Evolutionary conservation across 2,329 filamentous ascomycete genomes (phyloP).

Genomic region (Domatiomyces globalis): DNA sequence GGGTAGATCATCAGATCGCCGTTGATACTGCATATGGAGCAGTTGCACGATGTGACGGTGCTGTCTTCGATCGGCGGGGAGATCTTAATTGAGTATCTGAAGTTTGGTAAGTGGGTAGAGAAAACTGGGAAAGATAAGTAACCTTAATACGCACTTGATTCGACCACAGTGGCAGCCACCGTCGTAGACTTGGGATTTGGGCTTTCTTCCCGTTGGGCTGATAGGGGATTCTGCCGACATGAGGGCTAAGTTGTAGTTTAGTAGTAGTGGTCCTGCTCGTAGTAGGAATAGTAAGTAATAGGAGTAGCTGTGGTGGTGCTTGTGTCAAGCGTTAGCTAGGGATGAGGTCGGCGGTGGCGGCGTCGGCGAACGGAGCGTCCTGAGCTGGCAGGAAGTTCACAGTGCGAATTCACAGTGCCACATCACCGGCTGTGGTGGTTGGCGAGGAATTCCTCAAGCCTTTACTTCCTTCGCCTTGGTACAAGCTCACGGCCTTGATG

Average conservation of each 20-base stretch:
- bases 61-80: slow-evolving; percentile 17
- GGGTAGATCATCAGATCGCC: slow-evolving; percentile 22
- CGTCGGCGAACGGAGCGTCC: background rate
- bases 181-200: slow-evolving; percentile 15
- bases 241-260: background rate
- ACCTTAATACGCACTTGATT: slow-evolving; percentile 5
- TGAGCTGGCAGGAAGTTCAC: no score
- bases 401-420: no score
- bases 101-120: background rate
- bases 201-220: slow-evolving; percentile 11
- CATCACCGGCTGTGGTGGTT: no score
- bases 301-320: no score
- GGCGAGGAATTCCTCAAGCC: no score
- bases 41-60: slow-evolving; percentile 16
- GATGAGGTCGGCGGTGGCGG: no score
- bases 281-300: no score
- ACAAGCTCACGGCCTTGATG: background rate
- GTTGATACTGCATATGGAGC: slow-evolving; percentile 21
- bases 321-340: no score
- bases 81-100: slow-evolving; percentile 17
- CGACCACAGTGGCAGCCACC: slow-evolving; percentile 17
- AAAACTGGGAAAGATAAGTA: background rate
- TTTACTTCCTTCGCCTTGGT: no score
- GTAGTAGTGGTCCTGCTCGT: no score
- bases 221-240: slow-evolving; percentile 4